Percentiles rank a stretch among this genome's conserved stretches.
These are phyloP conservation scores for Sarocladiaceae sp. DNA, from an alignment of 2,329 filamentous ascomycete genomes.

Conservation along the genomic window DNA sequence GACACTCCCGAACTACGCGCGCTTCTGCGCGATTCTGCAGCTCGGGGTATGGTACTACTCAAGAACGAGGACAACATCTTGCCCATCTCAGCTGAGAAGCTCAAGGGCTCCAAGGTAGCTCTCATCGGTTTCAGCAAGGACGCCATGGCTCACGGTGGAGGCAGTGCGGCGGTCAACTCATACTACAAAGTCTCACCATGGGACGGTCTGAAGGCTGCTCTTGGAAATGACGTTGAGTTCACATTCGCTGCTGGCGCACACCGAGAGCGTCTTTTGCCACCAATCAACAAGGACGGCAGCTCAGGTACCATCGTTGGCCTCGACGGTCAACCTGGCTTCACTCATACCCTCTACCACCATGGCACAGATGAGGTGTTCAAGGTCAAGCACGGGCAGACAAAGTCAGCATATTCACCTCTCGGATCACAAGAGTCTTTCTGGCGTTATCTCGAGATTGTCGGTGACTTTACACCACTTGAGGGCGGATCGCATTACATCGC, in stretches of 20 bases:
- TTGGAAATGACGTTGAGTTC: constrained; percentile 9
- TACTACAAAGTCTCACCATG: too few species aligned
- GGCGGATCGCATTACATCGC: constrained; percentile 24
- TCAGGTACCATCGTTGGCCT: constrained; percentile 20
- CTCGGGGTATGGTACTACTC: too few species aligned
- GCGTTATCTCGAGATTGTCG: constrained; percentile 21
- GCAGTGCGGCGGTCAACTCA: too few species aligned
- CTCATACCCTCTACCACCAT: constrained; percentile 19
- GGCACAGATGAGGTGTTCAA: constrained; percentile 13
- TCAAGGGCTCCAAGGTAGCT: too few species aligned
- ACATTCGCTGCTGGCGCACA: neutral
- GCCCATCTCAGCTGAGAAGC: too few species aligned
- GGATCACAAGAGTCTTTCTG: constrained; percentile 20
- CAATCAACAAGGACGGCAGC: constrained; percentile 10
- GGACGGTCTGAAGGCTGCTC: too few species aligned
- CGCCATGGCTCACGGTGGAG: too few species aligned
- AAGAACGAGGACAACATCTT: too few species aligned
- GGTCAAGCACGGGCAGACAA: constrained; percentile 15
- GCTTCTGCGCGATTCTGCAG: too few species aligned
- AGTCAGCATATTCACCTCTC: constrained; percentile 19
- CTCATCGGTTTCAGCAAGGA: too few species aligned
- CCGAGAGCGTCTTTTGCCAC: too few species aligned
- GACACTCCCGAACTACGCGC: too few species aligned
- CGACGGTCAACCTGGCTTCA: constrained; percentile 24
- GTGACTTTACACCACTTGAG: constrained; percentile 23